Conservation (phyloP, 257 asterid genomes). For the Gynochthodes officinalis region DNA sequence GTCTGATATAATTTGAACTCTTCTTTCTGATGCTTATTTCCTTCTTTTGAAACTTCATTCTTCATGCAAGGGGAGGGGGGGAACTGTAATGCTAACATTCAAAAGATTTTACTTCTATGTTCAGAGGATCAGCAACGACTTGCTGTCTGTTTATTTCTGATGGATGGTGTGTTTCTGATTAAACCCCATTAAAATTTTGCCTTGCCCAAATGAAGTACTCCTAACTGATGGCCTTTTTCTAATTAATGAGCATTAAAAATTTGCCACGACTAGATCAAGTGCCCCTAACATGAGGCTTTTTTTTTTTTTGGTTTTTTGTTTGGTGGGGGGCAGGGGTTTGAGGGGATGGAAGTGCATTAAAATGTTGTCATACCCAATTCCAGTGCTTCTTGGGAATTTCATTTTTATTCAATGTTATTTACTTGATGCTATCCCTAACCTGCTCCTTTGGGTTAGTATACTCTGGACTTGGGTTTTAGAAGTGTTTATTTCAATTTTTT, state of each 20-base stretch:
- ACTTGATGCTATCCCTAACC: background rate
- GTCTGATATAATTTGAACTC: slow-evolving; percentile 39
- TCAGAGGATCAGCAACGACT: background rate
- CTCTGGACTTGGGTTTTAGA: background rate
- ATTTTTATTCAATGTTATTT: no score
- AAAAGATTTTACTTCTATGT: no score
- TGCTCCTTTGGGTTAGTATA: background rate
- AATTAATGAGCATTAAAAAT: background rate
- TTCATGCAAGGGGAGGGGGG: background rate
- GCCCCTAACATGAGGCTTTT: no score
- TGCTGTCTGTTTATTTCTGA: background rate
- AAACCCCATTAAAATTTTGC: no score
- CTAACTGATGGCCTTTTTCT: background rate
- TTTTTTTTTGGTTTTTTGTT: no score
- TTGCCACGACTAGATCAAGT: no score
- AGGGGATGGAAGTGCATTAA: background rate
- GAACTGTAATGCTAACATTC: background rate
- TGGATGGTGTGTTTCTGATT: background rate
- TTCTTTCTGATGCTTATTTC: background rate
- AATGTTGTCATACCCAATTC: background rate
- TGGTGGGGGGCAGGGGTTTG: no score
- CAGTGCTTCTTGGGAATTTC: background rate
- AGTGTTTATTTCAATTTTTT: background rate
- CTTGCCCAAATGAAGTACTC: no score
- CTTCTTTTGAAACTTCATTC: background rate